These are phyloP conservation scores for Phytophthora capsici DNA, from an alignment of 352 stramenopile species.

Conservation along the genomic window DNA sequence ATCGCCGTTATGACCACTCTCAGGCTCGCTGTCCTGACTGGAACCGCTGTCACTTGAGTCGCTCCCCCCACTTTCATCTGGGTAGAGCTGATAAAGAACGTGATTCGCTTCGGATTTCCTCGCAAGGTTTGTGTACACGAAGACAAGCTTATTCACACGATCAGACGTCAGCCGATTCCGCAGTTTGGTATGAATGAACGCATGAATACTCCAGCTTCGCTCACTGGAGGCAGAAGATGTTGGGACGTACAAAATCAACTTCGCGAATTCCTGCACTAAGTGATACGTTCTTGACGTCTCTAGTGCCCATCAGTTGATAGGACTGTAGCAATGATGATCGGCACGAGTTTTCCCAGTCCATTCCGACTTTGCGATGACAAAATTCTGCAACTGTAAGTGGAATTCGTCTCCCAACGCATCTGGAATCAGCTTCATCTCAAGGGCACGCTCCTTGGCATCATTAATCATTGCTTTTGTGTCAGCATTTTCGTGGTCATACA, in stretches of 20 bases:
- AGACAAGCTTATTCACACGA: constrained; percentile 26
- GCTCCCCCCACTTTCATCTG: constrained; percentile 6
- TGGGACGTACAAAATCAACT: constrained; percentile 21
- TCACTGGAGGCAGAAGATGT: constrained; percentile 28
- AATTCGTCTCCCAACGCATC: background rate
- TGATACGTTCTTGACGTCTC: background rate
- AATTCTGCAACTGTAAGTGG: constrained; percentile 6
- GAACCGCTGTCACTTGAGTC: constrained; percentile 1
- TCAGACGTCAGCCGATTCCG: constrained; percentile 22
- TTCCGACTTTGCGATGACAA: background rate
- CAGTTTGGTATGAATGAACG: constrained; percentile 23
- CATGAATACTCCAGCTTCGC: constrained; percentile 29
- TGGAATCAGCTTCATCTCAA: background rate
- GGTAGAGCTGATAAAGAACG: constrained; percentile 28
- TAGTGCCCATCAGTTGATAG: constrained; percentile 10
- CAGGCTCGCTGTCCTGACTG: constrained; percentile 11
- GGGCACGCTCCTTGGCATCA: no score
- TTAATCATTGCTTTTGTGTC: no score
- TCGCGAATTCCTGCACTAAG: constrained; percentile 15
- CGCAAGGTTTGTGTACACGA: constrained; percentile 29
- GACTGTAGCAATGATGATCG: background rate
- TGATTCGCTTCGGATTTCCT: constrained; percentile 18
- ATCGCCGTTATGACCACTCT: no score
- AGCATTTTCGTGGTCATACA: background rate
- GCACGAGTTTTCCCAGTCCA: background rate